These are phyloP conservation scores for Kokia cookei DNA, from an alignment of 441 rosid genomes.

Conservation along the genomic window DNA sequence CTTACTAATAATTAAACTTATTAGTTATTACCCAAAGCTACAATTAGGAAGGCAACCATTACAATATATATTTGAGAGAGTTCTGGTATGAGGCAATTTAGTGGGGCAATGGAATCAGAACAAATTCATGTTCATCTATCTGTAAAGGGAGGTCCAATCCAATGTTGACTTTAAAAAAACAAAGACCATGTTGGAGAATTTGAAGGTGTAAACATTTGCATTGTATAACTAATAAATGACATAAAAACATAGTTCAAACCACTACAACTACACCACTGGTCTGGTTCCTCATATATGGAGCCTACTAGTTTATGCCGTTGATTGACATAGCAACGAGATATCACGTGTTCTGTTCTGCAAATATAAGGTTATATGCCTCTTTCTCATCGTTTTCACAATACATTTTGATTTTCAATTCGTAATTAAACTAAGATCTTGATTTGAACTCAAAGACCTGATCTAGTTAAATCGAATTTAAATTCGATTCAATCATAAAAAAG, in stretches of 20 bases:
- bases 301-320: slow-evolving; percentile 1
- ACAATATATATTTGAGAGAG: not conserved
- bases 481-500: no score
- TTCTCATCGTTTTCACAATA: not conserved
- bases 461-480: no score
- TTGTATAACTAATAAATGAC: not conserved
- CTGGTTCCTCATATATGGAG: not conserved
- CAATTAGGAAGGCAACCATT: not conserved
- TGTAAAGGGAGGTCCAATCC: slow-evolving; percentile 2
- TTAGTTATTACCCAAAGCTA: not conserved
- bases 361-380: not conserved
- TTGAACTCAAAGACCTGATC: no score
- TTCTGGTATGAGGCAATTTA: not conserved
- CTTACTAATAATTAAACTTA: no score
- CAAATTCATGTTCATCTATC: not conserved
- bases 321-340: not conserved
- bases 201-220: not conserved
- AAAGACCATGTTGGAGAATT: not conserved
- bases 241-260: not conserved
- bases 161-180: not conserved
- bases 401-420: not conserved
- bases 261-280: not conserved
- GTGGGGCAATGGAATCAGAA: not conserved
- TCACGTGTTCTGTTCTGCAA: not conserved
- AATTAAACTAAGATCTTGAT: not conserved